Evolutionary conservation across 768 basidiomycete genomes (phyloP).

Genomic region (Flagelloscypha sp.): DNA sequence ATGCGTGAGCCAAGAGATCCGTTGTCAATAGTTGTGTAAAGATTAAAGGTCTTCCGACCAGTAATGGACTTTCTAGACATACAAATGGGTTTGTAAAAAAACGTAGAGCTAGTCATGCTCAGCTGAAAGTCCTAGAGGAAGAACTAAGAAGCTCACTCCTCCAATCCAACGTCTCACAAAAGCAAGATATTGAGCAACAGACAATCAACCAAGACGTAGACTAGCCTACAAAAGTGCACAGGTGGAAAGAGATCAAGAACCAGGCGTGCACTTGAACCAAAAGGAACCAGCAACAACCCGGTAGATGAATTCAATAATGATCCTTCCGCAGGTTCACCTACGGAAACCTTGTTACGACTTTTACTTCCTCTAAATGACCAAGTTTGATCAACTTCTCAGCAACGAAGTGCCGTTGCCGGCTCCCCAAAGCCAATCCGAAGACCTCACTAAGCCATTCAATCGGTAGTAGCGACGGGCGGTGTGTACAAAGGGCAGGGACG

Average conservation of each 20-base stretch:
- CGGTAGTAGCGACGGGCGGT: conserved; percentile 87
- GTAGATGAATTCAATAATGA: conserved; percentile 46
- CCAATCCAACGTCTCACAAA: conserved; percentile 10
- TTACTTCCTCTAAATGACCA: conserved; percentile 82
- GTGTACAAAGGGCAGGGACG: conserved; percentile 88
- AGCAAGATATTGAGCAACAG: conserved; percentile 6
- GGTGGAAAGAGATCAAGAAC: conserved; percentile 32
- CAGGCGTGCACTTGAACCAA: conserved; percentile 28
- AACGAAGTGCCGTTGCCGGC: conserved; percentile 41
- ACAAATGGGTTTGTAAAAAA: conserved; percentile 17
- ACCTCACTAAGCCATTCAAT: conserved; percentile 89
- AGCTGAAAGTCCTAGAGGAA: conserved; percentile 2
- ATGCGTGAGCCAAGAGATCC: conserved; percentile 75
- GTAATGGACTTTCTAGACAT: conserved; percentile 20
- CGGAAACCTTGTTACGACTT: conserved; percentile 77
- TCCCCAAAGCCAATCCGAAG: conserved; percentile 71
- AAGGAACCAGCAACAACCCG: conserved; percentile 24
- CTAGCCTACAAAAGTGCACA: conserved; percentile 35
- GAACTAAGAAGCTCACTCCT: not conserved
- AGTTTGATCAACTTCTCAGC: conserved; percentile 65
- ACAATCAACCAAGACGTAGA: conserved; percentile 9
- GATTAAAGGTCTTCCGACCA: conserved; percentile 16
- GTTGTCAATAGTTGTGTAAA: conserved; percentile 44
- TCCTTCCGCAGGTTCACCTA: conserved; percentile 80
- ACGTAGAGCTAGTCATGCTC: conserved; percentile 17